Evolutionary conservation across 2,329 filamentous ascomycete species (phyloP), one percentile per base, ranked within the genome.

Genomic region (Phaeosphaeriaceae sp.): DNA sequence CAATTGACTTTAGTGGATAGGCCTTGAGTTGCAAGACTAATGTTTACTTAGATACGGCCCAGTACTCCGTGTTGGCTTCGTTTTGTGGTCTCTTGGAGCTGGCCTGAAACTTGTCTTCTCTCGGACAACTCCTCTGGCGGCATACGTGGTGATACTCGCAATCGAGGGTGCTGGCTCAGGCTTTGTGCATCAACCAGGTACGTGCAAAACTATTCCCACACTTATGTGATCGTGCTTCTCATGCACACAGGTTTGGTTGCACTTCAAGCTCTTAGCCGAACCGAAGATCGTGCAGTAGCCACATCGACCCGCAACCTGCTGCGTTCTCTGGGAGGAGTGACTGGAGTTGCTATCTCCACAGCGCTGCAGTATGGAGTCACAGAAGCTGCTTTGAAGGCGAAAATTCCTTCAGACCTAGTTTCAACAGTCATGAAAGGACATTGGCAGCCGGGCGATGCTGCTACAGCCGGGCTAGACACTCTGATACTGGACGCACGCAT

Each of bases 131-230:
- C 54, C 65, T 0, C 13, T 63, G 10, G 52, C 43, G 28, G 57
- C 69, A 15, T 70, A 67, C 32, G 58, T 69, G 2, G 46, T 65
- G 19, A 60, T 63, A 1, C 43, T 72, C 11, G 46, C 62, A 21
- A 71, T 75, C 19, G 70, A 75, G 58, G 72, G 71, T 1, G 46
- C 56, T 3, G 72, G 72, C 3, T 61, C 73, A n/a, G 70, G 71
- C 9, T 69, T 64, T 21, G 61, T 70, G n/a, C 63, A 67, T 32
- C 71, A 74, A 26, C 71, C 67, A 44, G 51, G 50, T 35, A 35
- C 11, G 30, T 51, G 11, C 11, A 8, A 13, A 7, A 13, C 17
- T n/a, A n/a, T n/a, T n/a, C n/a, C n/a, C n/a, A n/a, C n/a, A n/a
- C n/a, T n/a, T n/a, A 13, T 35, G 30, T 35, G 30, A 23, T 40